Conservation (phyloP, 1,284 basidiomycete species). For the Pholiota adiposa region DNA sequence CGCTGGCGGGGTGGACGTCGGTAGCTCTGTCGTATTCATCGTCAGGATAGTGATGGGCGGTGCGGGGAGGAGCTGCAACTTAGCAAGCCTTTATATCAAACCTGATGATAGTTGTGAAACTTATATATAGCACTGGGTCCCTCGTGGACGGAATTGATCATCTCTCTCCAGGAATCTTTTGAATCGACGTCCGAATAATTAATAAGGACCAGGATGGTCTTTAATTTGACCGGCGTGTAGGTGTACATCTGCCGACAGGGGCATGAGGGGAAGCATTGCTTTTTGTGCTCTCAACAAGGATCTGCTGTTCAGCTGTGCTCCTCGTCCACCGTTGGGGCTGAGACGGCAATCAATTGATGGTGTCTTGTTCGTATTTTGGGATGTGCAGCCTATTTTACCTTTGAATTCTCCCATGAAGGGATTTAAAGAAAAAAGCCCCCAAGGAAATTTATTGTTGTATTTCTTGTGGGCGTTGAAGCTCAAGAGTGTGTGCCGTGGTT, state of each 20-base stretch:
- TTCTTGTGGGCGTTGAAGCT: too few species aligned
- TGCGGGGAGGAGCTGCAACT: neutral
- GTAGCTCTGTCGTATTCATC: neutral
- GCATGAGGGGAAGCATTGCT: neutral
- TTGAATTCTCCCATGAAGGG: too few species aligned
- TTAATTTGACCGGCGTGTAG: neutral
- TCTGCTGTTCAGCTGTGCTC: too few species aligned
- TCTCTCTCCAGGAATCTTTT: neutral
- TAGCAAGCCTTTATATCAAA: slow-evolving; percentile 1
- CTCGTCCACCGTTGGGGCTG: too few species aligned
- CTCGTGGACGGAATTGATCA: neutral
- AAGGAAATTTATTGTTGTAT: too few species aligned
- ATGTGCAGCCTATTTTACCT: too few species aligned
- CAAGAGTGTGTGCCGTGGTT: too few species aligned
- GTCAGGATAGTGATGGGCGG: neutral
- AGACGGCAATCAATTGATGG: too few species aligned
- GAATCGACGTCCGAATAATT: neutral
- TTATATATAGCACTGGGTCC: neutral
- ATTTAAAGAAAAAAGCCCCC: too few species aligned
- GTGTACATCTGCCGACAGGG: neutral
- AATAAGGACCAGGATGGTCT: neutral
- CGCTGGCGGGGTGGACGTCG: neutral
- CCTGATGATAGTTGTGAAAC: neutral
- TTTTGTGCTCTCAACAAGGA: neutral
- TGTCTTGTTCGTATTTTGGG: too few species aligned